phyloP scores from a whole-genome alignment of 805 yeast species.

The Millerozyma acaciae region DNA sequence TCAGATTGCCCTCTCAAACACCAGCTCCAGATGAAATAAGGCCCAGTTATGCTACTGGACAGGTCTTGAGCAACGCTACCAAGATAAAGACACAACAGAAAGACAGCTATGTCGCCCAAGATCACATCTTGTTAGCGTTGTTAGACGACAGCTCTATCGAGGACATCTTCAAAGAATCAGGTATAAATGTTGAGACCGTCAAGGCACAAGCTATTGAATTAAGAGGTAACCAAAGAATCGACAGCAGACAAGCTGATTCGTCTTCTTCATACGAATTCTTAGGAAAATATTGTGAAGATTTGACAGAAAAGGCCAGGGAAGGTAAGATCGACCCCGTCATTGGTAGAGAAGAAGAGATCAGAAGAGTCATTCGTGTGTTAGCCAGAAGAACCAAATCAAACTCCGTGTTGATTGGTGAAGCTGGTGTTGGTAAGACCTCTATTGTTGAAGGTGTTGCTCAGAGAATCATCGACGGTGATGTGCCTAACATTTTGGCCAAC shows the following conservation, averaged over 20 bases:
- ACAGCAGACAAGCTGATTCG: constrained; percentile 90
- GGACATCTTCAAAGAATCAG: constrained; percentile 66
- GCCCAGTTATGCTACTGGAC: constrained; percentile 73
- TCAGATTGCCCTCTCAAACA: constrained; percentile 78
- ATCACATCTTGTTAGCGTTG: constrained; percentile 82
- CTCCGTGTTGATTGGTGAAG: constrained; percentile 96
- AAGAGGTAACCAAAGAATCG: constrained; percentile 89
- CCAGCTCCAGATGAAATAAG: constrained; percentile 86
- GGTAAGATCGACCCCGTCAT: constrained; percentile 98
- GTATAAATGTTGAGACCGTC: constrained; percentile 64
- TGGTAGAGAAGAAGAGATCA: constrained; percentile 97
- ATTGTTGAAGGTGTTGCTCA: constrained; percentile 99
- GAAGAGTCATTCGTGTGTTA: constrained; percentile 89
- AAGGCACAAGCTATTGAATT: constrained; percentile 74
- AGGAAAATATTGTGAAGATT: constrained; percentile 84
- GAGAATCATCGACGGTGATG: constrained; percentile 92
- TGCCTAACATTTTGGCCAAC: constrained; percentile 79
- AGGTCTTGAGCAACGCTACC: constrained; percentile 67
- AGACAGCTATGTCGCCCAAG: constrained; percentile 90
- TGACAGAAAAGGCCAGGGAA: constrained; percentile 88
- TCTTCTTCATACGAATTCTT: constrained; percentile 80
- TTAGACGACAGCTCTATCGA: constrained; percentile 74
- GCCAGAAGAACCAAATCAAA: constrained; percentile 98
- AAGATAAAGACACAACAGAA: constrained; percentile 84
- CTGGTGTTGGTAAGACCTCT: constrained; percentile 98